Evolutionary conservation across 2,329 filamentous ascomycete species (phyloP), one percentile per base, ranked within the genome.

Genomic region (Coniochaeta sp.): DNA sequence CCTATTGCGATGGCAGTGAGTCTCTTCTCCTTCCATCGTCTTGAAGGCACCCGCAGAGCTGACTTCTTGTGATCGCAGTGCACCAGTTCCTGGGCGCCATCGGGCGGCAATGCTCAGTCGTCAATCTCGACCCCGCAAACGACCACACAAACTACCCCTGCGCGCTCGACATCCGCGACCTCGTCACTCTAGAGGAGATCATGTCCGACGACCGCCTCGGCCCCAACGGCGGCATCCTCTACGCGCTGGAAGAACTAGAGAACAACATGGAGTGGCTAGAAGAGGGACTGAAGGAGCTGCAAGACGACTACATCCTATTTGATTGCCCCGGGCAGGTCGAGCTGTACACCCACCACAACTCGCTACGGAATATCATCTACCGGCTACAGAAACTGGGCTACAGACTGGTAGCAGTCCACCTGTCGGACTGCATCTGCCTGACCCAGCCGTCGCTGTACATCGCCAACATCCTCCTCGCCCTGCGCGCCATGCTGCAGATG

Each of bases 321-420:
- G 94, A 99, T 71, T 97, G 94, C 59, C 94, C 94, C 0, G 94
- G 94, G 1, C 94, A 99, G 67, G 92, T 97, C 48, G 94, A 99
- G 71, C 79, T 99, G 6, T 97, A 96, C 64, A 97, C 92, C 45
- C 94, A 97, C 65, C 94, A 99, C 71, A 85, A 85, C 52, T 95
- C 91, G 13, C 73, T 99, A 59, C 83, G 94, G 53, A 95, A 95
- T 63, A 91, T 99, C 56, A 91, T 99, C 69, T 87, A 91, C 64
- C 85, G 82, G 67, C 78, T 99, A 53, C 88, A 96, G 71, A 96
- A 95, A 73, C 69, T 92, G 60, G 91, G 89, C 54, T 97, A 95
- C 68, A 84, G 94, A 77, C 81, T 97, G 61, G 91, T 96, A 54
- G 89, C 94, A 45, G 78, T 99, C 53, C 91, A 97, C 68, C 83